A percentile compares a stretch with the other conserved stretches of the same genome.
phyloP scores from a whole-genome alignment of 2,329 filamentous ascomycete species.

The Intubia oerlemansii region DNA sequence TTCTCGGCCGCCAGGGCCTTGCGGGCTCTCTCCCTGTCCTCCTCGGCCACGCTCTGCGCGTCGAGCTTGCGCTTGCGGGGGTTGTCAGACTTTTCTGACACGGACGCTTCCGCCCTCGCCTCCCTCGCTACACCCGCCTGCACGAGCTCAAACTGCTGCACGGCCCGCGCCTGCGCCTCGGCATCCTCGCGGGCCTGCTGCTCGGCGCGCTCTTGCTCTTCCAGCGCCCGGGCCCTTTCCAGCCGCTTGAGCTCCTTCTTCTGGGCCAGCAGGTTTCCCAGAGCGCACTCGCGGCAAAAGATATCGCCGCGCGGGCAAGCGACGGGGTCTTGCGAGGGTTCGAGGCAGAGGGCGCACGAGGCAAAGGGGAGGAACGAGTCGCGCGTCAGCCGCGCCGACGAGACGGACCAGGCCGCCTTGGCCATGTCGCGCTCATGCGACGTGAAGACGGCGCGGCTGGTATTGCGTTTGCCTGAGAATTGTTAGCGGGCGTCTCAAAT shows the following conservation, averaged over 20 bases:
- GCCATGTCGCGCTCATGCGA: conserved; percentile 72
- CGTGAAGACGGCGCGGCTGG: conserved; percentile 82
- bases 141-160: conserved; percentile 66
- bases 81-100: background rate
- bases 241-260: conserved; percentile 75
- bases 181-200: conserved; percentile 38
- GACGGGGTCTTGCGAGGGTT: conserved; percentile 61
- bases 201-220: conserved; percentile 39
- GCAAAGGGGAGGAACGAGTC: conserved; percentile 88
- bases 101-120: background rate
- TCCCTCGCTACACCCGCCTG: conserved; percentile 43
- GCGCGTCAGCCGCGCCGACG: conserved; percentile 63
- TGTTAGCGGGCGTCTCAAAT: too few relatives aligned
- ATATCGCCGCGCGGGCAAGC: conserved; percentile 70
- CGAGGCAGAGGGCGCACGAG: conserved; percentile 71
- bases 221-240: conserved; percentile 41
- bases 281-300: conserved; percentile 87
- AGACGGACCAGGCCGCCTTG: conserved; percentile 61
- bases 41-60: conserved; percentile 45
- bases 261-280: conserved; percentile 77
- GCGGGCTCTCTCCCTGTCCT: conserved; percentile 49
- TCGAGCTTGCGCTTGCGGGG: conserved; percentile 54
- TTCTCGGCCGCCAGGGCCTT: conserved; percentile 54
- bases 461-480: conserved; percentile 77
- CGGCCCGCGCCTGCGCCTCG: conserved; percentile 46